Evolutionary conservation across 2,329 filamentous ascomycete genomes (phyloP).

Genomic region (Orbilia javanica): DNA sequence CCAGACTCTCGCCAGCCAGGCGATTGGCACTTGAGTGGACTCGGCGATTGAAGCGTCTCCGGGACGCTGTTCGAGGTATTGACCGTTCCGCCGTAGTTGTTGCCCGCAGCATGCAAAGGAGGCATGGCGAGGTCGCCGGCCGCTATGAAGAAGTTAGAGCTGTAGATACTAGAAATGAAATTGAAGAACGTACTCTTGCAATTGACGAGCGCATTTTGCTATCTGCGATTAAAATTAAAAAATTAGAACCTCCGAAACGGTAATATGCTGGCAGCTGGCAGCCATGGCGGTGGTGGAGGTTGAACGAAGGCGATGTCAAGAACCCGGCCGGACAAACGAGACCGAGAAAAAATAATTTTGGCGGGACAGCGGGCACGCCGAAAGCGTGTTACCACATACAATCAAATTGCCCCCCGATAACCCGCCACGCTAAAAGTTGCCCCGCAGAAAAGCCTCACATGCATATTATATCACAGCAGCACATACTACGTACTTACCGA

Average conservation of each 20-base stretch:
- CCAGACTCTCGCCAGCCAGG: conserved; percentile 40
- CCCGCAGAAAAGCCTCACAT: conserved; percentile 15
- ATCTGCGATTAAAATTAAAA: neutral
- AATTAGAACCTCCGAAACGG: conserved; percentile 3
- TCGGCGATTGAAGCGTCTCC: conserved; percentile 37
- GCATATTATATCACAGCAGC: neutral
- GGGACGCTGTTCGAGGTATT: conserved; percentile 21
- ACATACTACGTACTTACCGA: no score
- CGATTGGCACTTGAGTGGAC: conserved; percentile 54
- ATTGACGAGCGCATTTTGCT: conserved; percentile 52
- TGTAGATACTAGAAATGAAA: neutral
- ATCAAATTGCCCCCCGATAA: conserved; percentile 11
- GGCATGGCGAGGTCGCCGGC: conserved; percentile 49
- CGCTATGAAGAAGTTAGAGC: conserved; percentile 35
- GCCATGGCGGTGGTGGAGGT: conserved; percentile 5
- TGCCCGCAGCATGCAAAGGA: conserved; percentile 52
- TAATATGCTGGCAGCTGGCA: neutral
- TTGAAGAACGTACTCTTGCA: conserved; percentile 38
- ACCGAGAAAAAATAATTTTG: conserved; percentile 19
- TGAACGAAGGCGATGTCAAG: conserved; percentile 16
- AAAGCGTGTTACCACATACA: neutral
- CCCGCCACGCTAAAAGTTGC: conserved; percentile 18
- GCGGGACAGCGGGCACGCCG: conserved; percentile 21
- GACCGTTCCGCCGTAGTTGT: conserved; percentile 36
- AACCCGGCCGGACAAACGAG: conserved; percentile 18